Percentiles rank a stretch among this genome's conserved stretches.
phyloP scores from a whole-genome alignment of 805 yeast genomes.

The Wickerhamiella lipophila region DNA sequence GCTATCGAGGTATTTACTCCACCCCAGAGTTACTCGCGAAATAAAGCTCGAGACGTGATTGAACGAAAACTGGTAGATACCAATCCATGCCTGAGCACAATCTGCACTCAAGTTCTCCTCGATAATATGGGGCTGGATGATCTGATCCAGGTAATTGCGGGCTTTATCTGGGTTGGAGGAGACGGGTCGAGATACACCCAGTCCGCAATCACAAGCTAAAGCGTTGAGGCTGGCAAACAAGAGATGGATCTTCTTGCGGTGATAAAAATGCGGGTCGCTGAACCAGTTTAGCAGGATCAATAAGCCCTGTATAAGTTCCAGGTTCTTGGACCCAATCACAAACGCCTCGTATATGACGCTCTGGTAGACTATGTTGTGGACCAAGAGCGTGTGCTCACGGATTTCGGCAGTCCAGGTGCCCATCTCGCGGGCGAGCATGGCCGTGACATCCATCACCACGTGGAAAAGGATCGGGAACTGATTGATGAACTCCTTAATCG shows the following conservation, averaged over 20 bases:
- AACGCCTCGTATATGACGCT: slow-evolving; percentile 40
- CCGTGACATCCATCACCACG: slow-evolving; percentile 50
- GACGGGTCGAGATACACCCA: slow-evolving; percentile 28
- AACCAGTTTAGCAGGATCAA: slow-evolving; percentile 63
- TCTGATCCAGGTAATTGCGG: slow-evolving; percentile 22
- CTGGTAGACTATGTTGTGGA: slow-evolving; percentile 25
- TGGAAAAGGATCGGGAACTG: slow-evolving; percentile 51
- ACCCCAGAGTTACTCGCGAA: slow-evolving; percentile 12
- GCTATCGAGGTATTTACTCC: slow-evolving; percentile 44
- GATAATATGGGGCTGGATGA: slow-evolving; percentile 29
- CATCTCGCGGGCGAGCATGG: slow-evolving; percentile 24
- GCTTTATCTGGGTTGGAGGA: slow-evolving; percentile 14
- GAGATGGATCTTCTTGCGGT: slow-evolving; percentile 64
- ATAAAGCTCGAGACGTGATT: slow-evolving; percentile 40
- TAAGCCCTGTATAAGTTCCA: slow-evolving; percentile 53
- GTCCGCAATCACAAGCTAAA: slow-evolving; percentile 64
- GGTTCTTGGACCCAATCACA: slow-evolving; percentile 55
- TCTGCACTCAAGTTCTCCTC: slow-evolving; percentile 9
- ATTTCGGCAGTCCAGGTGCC: slow-evolving; percentile 8
- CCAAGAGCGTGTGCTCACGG: slow-evolving; percentile 7
- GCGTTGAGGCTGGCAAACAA: slow-evolving; percentile 52
- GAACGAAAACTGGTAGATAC: slow-evolving; percentile 49
- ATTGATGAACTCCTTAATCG: slow-evolving; percentile 38
- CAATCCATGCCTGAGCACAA: slow-evolving; percentile 25
- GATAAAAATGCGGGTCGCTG: slow-evolving; percentile 69